Percentiles rank a stretch among this genome's conserved stretches.
These are phyloP conservation scores for Didymella glomerata DNA, from an alignment of 2,329 filamentous ascomycete genomes.

Conservation along the genomic window DNA sequence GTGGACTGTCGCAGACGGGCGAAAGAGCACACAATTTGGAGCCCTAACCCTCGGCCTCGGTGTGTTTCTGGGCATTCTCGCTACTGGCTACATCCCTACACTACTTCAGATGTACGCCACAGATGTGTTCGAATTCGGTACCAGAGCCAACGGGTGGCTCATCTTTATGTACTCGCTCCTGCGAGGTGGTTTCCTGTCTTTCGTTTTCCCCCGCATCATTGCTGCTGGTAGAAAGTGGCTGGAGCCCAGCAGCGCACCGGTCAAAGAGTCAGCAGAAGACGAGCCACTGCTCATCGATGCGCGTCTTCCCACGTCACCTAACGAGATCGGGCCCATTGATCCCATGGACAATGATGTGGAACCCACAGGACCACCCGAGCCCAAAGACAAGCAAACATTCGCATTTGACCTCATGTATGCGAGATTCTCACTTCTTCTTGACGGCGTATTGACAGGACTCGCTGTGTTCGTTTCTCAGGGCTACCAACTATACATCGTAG, in stretches of 20 bases:
- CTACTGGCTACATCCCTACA: constrained; percentile 72
- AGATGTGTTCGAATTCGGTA: constrained; percentile 56
- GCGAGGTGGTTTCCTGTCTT: constrained; percentile 55
- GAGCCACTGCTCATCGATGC: constrained; percentile 30
- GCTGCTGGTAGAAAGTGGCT: constrained; percentile 52
- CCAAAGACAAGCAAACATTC: constrained; percentile 58
- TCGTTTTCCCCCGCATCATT: constrained; percentile 58
- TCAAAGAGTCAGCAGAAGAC: constrained; percentile 18
- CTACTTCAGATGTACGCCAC: constrained; percentile 62
- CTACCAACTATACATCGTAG: constrained; percentile 75
- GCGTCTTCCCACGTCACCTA: constrained; percentile 34
- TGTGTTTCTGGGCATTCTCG: constrained; percentile 73
- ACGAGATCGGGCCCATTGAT: constrained; percentile 56
- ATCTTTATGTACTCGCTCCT: constrained; percentile 57
- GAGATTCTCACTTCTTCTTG: constrained; percentile 70
- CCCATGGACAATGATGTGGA: constrained; percentile 60
- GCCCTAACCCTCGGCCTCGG: constrained; percentile 70
- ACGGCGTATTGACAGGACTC: constrained; percentile 70
- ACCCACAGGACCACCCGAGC: constrained; percentile 50
- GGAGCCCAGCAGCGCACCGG: constrained; percentile 38
- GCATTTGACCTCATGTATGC: constrained; percentile 74
- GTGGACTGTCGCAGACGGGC: constrained; percentile 62
- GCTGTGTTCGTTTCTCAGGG: constrained; percentile 68
- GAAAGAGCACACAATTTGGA: constrained; percentile 65
- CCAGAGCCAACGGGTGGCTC: constrained; percentile 56